Evolutionary conservation across 495 filamentous ascomycete genomes (phyloP).

Genomic region (Hypoxylon trugodes): DNA sequence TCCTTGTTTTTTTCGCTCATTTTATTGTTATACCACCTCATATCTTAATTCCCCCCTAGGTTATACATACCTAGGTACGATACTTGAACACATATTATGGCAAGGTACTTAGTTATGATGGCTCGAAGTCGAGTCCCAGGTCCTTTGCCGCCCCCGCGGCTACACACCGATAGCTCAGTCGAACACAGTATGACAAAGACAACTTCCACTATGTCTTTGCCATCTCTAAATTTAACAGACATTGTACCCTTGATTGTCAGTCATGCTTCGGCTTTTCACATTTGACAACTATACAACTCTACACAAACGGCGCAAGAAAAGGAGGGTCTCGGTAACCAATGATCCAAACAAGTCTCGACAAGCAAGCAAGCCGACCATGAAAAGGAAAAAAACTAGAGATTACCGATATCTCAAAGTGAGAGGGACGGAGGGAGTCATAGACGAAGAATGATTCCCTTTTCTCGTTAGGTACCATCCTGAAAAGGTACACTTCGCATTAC

Average conservation of each 20-base stretch:
- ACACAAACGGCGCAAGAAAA: conserved; percentile 37
- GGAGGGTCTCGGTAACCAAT: conserved; percentile 10
- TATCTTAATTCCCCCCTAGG: background rate
- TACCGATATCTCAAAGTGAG: conserved; percentile 9
- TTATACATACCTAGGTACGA: too few species aligned
- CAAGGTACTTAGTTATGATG: too few species aligned
- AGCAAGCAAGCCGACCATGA: conserved; percentile 26
- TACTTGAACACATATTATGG: conserved; percentile 3
- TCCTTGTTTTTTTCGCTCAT: background rate
- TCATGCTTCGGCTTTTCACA: conserved; percentile 37
- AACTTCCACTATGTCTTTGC: conserved; percentile 4
- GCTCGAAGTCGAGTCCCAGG: conserved; percentile 42
- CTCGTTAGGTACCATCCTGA: conserved; percentile 31
- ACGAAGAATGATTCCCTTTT: conserved; percentile 2
- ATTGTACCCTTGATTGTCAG: conserved; percentile 15
- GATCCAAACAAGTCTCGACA: conserved; percentile 34
- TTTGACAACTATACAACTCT: conserved; percentile 20
- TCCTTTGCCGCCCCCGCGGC: conserved; percentile 33
- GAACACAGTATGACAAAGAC: conserved; percentile 36
- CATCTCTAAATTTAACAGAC: conserved; percentile 9
- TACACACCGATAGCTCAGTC: conserved; percentile 32
- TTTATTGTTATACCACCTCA: background rate
- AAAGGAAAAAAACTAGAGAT: conserved; percentile 3
- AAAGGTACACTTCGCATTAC: conserved; percentile 29
- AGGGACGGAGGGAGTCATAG: conserved; percentile 4